These are phyloP conservation scores for Metarhizium humberi DNA, from an alignment of 2,329 filamentous ascomycete species.

Conservation along the genomic window DNA sequence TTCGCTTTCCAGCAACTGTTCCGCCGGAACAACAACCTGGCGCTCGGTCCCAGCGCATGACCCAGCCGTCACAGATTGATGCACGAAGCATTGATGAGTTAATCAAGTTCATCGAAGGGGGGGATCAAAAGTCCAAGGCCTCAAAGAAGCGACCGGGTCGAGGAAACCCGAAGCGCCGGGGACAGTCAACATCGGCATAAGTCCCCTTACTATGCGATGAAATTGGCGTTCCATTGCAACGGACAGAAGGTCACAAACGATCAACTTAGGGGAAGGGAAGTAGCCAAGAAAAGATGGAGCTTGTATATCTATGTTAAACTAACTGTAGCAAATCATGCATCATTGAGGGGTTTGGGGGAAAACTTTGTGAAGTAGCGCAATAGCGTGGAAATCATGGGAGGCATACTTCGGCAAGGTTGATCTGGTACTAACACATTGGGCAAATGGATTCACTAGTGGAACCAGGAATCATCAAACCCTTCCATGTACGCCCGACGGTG, in stretches of 20 bases:
- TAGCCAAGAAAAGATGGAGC: not conserved
- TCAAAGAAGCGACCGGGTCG: conserved; percentile 48
- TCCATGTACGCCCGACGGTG: not conserved
- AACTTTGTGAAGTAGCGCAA: not conserved
- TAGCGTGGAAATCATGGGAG: not conserved
- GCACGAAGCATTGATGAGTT: conserved; percentile 86
- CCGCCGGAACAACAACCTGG: conserved; percentile 17
- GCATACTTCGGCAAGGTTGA: not conserved
- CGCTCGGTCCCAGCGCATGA: conserved; percentile 21
- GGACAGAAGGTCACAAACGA: not conserved
- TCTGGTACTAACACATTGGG: not conserved
- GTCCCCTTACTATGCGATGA: not conserved
- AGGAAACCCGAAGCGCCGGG: conserved; percentile 47
- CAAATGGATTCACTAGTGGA: not conserved
- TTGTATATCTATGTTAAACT: not conserved
- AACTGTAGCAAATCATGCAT: not conserved
- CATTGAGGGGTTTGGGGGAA: not conserved
- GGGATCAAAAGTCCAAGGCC: conserved; percentile 40
- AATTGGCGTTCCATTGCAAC: not conserved
- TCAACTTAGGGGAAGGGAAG: not conserved
- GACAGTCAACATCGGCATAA: conserved; percentile 13
- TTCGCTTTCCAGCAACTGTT: conserved; percentile 48
- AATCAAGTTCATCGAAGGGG: conserved; percentile 87
- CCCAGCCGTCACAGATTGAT: conserved; percentile 42
- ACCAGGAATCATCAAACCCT: not conserved